A percentile compares a stretch with the other conserved stretches of the same genome.
Evolutionary conservation across 345 rosid genomes (phyloP).

Genomic region (Hevea brasiliensis): DNA sequence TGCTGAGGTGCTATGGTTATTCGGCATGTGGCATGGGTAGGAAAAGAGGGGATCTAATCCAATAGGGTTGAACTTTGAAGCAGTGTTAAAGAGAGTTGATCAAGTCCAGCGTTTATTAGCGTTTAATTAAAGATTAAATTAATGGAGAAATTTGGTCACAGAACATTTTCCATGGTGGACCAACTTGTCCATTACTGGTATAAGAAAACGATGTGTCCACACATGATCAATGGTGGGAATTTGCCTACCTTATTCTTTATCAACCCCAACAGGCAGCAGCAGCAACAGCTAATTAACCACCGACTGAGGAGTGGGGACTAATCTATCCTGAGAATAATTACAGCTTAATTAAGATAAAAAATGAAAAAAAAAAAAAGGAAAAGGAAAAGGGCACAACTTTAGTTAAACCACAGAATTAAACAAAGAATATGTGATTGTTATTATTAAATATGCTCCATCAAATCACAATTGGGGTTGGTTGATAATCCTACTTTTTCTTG

Average conservation of each 20-base stretch:
- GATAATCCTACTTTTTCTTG: neutral
- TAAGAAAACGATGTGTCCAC: no score
- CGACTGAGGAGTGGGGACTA: conserved; percentile 1
- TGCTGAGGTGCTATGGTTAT: no score
- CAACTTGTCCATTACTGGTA: conserved; percentile 8
- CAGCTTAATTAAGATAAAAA: neutral
- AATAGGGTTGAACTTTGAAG: neutral
- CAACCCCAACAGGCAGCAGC: neutral
- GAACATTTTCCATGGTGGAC: conserved; percentile 28
- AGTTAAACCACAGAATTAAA: neutral
- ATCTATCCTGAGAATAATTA: neutral
- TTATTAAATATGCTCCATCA: conserved; percentile 10
- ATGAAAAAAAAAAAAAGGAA: neutral
- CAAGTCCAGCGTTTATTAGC: neutral
- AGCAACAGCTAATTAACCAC: conserved; percentile 2
- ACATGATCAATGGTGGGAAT: neutral
- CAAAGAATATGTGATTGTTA: conserved; percentile 12
- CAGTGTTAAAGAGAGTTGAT: neutral
- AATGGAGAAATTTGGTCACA: neutral
- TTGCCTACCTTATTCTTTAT: conserved; percentile 20
- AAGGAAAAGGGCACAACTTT: neutral
- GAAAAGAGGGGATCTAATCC: neutral
- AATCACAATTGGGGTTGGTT: neutral
- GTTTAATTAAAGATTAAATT: neutral
- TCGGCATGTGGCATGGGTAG: no score